Evolutionary conservation across 805 yeast species (phyloP).

Genomic region (Candida loeiensis): DNA sequence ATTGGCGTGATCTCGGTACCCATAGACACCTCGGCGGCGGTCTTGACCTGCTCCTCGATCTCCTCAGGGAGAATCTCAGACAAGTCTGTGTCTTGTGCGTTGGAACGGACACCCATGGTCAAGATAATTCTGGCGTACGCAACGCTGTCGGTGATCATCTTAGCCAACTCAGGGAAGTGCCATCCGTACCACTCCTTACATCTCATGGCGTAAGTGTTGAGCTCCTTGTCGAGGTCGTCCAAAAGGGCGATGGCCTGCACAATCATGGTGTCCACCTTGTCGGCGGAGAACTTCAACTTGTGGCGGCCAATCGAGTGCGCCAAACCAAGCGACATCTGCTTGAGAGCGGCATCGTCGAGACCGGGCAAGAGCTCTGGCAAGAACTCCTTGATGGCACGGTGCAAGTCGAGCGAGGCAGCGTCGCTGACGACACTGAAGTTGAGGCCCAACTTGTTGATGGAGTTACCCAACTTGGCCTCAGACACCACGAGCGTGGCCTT

Average conservation of each 20-base stretch:
- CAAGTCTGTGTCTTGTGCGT: conserved; percentile 85
- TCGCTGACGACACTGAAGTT: conserved; percentile 88
- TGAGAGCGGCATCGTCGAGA: conserved; percentile 73
- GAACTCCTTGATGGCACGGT: conserved; percentile 92
- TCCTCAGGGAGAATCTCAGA: conserved; percentile 46
- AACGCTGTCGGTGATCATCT: conserved; percentile 91
- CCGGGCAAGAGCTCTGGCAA: conserved; percentile 95
- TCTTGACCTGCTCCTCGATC: conserved; percentile 61
- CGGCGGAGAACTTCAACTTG: conserved; percentile 95
- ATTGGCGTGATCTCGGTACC: conserved; percentile 96
- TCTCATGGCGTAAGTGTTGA: conserved; percentile 98
- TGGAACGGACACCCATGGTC: conserved; percentile 90
- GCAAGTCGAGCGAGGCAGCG: conserved; percentile 90
- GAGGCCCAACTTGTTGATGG: conserved; percentile 91
- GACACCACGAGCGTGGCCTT: conserved; percentile 85
- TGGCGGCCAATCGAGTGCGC: conserved; percentile 99
- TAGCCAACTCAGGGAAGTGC: conserved; percentile 99
- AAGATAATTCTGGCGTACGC: conserved; percentile 93
- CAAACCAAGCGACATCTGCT: conserved; percentile 95
- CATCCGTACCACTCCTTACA: conserved; percentile 99
- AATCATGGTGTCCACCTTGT: conserved; percentile 98
- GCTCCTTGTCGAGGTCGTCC: conserved; percentile 95
- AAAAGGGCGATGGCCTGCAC: conserved; percentile 97
- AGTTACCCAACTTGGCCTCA: conserved; percentile 92
- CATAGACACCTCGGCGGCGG: conserved; percentile 98